Percentiles rank a stretch among this genome's conserved stretches.
Evolutionary conservation across 2,329 filamentous ascomycete species (phyloP).

Genomic region (Penicillium sumatraense): DNA sequence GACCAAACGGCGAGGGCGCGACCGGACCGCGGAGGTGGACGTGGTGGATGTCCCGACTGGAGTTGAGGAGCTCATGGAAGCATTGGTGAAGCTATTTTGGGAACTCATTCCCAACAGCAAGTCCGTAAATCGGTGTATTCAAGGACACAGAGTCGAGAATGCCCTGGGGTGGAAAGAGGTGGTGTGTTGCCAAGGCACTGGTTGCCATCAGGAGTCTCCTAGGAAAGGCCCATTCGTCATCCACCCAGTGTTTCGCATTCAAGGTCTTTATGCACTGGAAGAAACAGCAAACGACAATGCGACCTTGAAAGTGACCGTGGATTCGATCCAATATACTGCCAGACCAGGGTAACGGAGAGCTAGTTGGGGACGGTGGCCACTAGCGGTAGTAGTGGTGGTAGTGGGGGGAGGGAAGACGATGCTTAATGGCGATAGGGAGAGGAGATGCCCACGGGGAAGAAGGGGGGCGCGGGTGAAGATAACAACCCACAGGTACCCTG

Average conservation of each 20-base stretch:
- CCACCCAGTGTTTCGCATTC: slow-evolving; percentile 33
- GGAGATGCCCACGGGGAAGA: slow-evolving; percentile 1
- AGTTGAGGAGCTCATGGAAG: slow-evolving; percentile 40
- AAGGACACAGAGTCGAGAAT: slow-evolving; percentile 26
- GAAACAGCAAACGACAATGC: slow-evolving; percentile 9
- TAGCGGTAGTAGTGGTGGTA: neutral
- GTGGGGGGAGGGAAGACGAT: slow-evolving; percentile 10
- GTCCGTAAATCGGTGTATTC: slow-evolving; percentile 16
- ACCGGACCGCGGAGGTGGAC: slow-evolving; percentile 46
- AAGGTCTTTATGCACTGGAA: slow-evolving; percentile 19
- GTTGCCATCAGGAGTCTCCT: slow-evolving; percentile 41
- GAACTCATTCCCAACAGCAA: slow-evolving; percentile 47
- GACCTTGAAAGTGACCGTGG: neutral
- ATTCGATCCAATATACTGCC: slow-evolving; percentile 5
- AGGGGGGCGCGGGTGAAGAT: slow-evolving; percentile 23
- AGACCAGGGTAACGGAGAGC: slow-evolving; percentile 1
- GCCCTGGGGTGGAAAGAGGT: slow-evolving; percentile 27
- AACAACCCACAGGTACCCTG: slow-evolving; percentile 25
- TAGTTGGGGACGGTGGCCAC: slow-evolving; percentile 1
- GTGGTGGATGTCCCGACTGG: slow-evolving; percentile 37
- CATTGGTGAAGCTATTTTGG: slow-evolving; percentile 41
- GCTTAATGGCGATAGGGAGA: slow-evolving; percentile 21
- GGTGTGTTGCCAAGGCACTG: slow-evolving; percentile 37
- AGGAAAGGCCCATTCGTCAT: slow-evolving; percentile 44
- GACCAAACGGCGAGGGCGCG: slow-evolving; percentile 49